A percentile compares a stretch with the other conserved stretches of the same genome.
phyloP scores from a whole-genome alignment of 1,284 basidiomycete genomes.

The Veloporphyrellus conicus region DNA sequence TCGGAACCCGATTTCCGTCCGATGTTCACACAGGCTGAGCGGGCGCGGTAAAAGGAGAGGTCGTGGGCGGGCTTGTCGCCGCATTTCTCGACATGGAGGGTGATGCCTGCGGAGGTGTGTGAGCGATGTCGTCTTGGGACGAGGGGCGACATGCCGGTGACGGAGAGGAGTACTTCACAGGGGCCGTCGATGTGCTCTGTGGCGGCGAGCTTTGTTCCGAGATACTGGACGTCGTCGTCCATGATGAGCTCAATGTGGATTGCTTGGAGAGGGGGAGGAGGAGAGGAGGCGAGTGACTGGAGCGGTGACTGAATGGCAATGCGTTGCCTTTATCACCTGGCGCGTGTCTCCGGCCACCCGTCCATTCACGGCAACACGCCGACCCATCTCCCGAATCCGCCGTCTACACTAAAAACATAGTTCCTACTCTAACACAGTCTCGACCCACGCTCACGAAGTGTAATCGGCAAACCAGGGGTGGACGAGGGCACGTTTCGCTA shows the following conservation, averaged over 20 bases:
- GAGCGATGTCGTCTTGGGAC: constrained; percentile 10
- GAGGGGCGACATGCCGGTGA: constrained; percentile 24
- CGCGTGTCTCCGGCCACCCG: constrained; percentile 16
- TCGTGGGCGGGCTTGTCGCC: constrained; percentile 29
- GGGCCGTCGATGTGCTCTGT: constrained; percentile 14
- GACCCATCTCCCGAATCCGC: constrained; percentile 10
- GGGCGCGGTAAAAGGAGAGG: constrained; percentile 28
- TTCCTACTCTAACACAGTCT: constrained; percentile 24
- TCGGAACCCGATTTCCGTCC: constrained; percentile 34
- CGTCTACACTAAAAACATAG: constrained; percentile 21
- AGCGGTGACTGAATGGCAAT: constrained; percentile 33
- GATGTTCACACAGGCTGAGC: constrained; percentile 28
- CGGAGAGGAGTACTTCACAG: constrained; percentile 13
- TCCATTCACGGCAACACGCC: constrained; percentile 26
- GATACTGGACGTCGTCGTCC: constrained; percentile 35
- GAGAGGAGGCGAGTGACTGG: constrained; percentile 14
- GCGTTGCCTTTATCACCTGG: constrained; percentile 29
- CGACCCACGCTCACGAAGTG: constrained; percentile 27
- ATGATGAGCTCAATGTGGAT: constrained; percentile 12
- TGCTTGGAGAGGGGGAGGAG: constrained; percentile 8
- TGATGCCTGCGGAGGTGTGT: constrained; percentile 21
- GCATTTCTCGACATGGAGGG: constrained; percentile 30
- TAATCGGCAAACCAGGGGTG: constrained; percentile 79
- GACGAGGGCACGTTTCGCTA: constrained; percentile 80
- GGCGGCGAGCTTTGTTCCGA: constrained; percentile 28